Evolutionary conservation across 768 basidiomycete species (phyloP).

Genomic region (Galerina marginata): DNA sequence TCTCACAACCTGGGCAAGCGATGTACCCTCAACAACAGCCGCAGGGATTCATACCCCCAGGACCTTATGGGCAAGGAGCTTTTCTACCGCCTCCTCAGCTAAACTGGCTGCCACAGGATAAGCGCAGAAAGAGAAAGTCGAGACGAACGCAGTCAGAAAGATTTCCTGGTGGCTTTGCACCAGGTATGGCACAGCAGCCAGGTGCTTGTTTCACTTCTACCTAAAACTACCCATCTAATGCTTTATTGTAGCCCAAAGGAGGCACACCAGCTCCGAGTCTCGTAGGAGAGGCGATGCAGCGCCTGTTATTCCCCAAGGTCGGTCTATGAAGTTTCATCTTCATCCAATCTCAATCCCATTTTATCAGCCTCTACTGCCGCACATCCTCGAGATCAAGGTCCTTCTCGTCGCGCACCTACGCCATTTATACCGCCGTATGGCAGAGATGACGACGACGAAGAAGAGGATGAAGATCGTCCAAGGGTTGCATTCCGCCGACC

Average conservation of each 20-base stretch:
- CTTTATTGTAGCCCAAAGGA: slow-evolving; percentile 7
- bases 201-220: slow-evolving; percentile 13
- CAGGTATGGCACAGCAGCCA: slow-evolving; percentile 15
- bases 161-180: slow-evolving; percentile 29
- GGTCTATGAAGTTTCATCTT: neutral
- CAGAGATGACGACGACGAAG: slow-evolving; percentile 25
- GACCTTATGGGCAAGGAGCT: slow-evolving; percentile 21
- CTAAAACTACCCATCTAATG: neutral
- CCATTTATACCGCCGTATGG: slow-evolving; percentile 30
- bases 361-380: neutral
- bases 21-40: slow-evolving; percentile 21
- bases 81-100: slow-evolving; percentile 29
- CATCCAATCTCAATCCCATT: neutral
- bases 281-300: slow-evolving; percentile 3
- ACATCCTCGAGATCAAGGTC: neutral
- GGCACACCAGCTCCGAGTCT: slow-evolving; percentile 2
- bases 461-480: slow-evolving; percentile 22
- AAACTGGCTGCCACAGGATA: slow-evolving; percentile 30
- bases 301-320: slow-evolving; percentile 5
- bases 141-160: slow-evolving; percentile 29
- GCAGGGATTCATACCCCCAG: slow-evolving; percentile 29
- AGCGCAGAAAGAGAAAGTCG: slow-evolving; percentile 15
- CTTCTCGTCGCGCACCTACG: slow-evolving; percentile 29
- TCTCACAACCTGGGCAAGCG: slow-evolving; percentile 14
- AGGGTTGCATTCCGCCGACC: slow-evolving; percentile 14